Conservation (phyloP, 2,329 filamentous ascomycete species). For the Chrysoporthe puriensis region DNA sequence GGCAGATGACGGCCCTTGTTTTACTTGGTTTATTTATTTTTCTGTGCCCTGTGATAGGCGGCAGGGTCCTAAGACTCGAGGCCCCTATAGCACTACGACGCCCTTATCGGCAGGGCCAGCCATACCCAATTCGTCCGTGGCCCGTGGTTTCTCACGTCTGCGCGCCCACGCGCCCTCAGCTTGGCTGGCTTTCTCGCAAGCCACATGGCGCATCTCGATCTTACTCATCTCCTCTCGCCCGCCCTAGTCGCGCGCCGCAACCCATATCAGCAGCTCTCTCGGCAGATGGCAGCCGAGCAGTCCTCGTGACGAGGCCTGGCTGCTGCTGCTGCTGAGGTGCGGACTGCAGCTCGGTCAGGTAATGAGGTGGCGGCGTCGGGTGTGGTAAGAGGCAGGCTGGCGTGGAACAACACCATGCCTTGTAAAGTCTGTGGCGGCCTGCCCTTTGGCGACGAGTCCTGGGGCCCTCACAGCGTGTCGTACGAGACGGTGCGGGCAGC, state of each 20-base stretch:
- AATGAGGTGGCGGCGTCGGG: no score
- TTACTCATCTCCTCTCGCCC: no score
- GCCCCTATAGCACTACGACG: not conserved
- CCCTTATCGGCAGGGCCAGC: not conserved
- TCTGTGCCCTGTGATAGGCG: not conserved
- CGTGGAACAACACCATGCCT: not conserved
- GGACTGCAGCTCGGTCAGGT: no score
- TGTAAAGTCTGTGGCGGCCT: no score
- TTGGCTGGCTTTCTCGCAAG: not conserved
- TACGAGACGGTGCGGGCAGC: not conserved
- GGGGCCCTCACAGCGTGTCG: not conserved
- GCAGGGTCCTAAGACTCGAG: not conserved
- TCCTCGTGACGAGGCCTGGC: no score
- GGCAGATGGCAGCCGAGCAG: no score
- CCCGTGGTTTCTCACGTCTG: not conserved
- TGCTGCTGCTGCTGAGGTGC: no score
- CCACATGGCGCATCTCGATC: not conserved
- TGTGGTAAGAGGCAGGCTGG: not conserved
- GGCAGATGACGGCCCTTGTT: not conserved
- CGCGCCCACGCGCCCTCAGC: not conserved
- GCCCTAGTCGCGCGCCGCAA: no score
- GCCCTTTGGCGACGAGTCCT: not conserved
- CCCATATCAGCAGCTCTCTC: no score
- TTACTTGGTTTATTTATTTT: not conserved
- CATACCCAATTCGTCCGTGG: not conserved